A percentile compares a stretch with the other conserved stretches of the same genome.
Conservation (phyloP, 345 rosid species). For the Cochlearia excelsa region DNA sequence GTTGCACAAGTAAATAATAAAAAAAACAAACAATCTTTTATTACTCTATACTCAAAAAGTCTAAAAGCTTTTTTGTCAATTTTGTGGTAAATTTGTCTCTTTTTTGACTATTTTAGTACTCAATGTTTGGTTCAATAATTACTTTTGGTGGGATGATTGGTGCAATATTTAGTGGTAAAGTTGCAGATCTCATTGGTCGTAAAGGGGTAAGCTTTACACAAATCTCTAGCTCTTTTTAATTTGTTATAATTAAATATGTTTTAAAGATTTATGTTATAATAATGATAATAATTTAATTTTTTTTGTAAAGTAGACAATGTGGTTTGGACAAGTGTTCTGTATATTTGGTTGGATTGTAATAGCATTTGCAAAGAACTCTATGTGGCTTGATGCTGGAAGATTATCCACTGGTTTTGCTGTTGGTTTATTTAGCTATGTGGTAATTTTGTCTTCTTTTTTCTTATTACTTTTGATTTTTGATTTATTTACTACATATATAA, state of each 20-base stretch:
- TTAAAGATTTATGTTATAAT: background rate
- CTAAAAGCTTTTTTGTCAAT: background rate
- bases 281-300: background rate
- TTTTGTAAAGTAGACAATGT: slow-evolving; percentile 27
- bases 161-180: slow-evolving; percentile 37
- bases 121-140: slow-evolving; percentile 40
- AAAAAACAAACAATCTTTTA: background rate
- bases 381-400: slow-evolving; percentile 46
- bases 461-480: background rate
- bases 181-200: slow-evolving; percentile 38
- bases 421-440: slow-evolving; percentile 44
- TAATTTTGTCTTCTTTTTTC: slow-evolving; percentile 4
- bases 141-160: slow-evolving; percentile 44
- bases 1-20: slow-evolving; percentile 36
- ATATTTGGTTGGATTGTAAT: slow-evolving; percentile 36
- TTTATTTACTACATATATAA: background rate
- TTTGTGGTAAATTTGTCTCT: background rate
- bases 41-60: background rate
- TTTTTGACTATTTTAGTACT: slow-evolving; percentile 26
- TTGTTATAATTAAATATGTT: background rate
- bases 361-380: slow-evolving; percentile 31
- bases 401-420: slow-evolving; percentile 39
- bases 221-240: background rate
- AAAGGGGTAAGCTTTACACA: slow-evolving; percentile 28
- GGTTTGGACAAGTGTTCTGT: slow-evolving; percentile 35